Conservation (phyloP, 140 eudicot genomes). For the Stevia rebaudiana region DNA sequence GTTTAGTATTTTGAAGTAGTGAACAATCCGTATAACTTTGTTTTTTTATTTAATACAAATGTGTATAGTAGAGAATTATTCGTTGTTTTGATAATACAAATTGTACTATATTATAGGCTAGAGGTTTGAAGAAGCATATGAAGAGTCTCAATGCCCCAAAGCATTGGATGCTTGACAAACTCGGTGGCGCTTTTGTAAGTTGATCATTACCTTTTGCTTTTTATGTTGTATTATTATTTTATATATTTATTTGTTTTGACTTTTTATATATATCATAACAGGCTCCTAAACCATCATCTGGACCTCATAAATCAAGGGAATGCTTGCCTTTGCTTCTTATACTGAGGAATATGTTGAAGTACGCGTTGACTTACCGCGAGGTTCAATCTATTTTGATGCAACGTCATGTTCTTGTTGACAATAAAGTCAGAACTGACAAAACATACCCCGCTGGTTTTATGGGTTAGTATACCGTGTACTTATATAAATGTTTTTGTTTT, state of each 20-base stretch:
- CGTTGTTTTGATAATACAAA: neutral
- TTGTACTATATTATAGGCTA: conserved; percentile 1
- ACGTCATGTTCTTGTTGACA: conserved; percentile 11
- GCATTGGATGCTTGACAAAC: conserved; percentile 23
- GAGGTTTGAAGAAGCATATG: conserved; percentile 22
- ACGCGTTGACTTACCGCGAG: conserved; percentile 13
- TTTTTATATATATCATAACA: neutral
- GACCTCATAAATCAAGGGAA: conserved; percentile 18
- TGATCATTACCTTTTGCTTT: neutral
- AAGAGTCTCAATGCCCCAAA: conserved; percentile 20
- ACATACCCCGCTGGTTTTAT: conserved; percentile 15
- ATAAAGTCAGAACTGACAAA: conserved; percentile 6
- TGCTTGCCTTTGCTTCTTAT: conserved; percentile 10
- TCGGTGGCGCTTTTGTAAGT: conserved; percentile 13
- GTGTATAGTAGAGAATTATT: neutral
- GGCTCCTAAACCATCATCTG: conserved; percentile 23
- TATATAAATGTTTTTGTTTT: neutral
- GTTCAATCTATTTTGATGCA: conserved; percentile 14
- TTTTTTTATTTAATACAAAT: neutral
- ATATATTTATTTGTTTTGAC: neutral
- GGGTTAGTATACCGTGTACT: neutral
- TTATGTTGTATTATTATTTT: too few species aligned
- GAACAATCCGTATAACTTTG: too few species aligned
- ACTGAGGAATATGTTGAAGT: conserved; percentile 13
- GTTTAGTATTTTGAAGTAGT: neutral